Base-by-base conservation (phyloP, 768 basidiomycete species). In the Kwoniella sp. region DNA sequence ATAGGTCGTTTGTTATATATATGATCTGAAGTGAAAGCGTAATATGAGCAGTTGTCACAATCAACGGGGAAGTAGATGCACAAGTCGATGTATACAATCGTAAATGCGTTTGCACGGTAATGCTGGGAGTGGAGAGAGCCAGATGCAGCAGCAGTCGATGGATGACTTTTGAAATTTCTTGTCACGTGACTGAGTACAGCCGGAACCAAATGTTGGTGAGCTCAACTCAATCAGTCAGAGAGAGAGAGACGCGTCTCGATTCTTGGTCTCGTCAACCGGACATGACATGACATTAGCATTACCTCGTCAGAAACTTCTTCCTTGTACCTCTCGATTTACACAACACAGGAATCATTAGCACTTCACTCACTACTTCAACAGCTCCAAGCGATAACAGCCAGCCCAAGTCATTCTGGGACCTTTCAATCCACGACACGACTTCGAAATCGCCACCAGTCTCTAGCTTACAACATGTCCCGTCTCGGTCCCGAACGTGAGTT, bases 401-500 rank as follows among this genome's bases (percentile, higher is more conserved):
- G n/a, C n/a, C n/a, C n/a, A n/a, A n/a, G n/a, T n/a, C n/a, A n/a
- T n/a, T n/a, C n/a, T n/a, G n/a, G n/a, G n/a, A n/a, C n/a, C n/a
- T n/a, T n/a, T n/a, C n/a, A n/a, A n/a, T n/a, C n/a, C n/a, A n/a
- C n/a, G n/a, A n/a, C n/a, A n/a, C n/a, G n/a, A n/a, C n/a, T n/a
- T n/a, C n/a, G n/a, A n/a, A n/a, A n/a, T n/a, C n/a, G n/a, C n/a
- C n/a, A n/a, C n/a, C n/a, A 45, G 9, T 45, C 20, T 20, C 41
- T 11, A 3, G 15, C 41, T 20, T 11, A 9, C 56, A 63, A 41
- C 26, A 74, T 74, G 73, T 72, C 73, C 15, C 65, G 68, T 41
- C 60, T 74, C 17, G 71, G 68, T 20, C 67, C 73, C 61, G 73
- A 74, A 59, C 73, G 73, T 74, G 61, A 66, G 73, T 66, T 1